Evolutionary conservation across 345 rosid genomes (phyloP), one percentile per base, ranked within the genome.

Genomic region (Bruguiera parviflora): DNA sequence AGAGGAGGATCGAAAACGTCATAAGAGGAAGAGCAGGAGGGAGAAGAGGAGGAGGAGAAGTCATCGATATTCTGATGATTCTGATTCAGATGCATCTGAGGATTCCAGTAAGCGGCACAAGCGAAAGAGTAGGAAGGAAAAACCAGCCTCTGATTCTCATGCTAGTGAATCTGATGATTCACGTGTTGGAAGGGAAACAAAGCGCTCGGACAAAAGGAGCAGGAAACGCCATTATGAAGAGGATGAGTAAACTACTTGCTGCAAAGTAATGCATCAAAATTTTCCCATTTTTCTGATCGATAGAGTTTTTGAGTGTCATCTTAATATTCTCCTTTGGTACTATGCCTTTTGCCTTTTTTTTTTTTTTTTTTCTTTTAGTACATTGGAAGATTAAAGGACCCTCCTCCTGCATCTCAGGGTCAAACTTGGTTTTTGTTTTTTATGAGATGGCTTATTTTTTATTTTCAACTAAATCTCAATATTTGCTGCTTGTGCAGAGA

Each of bases 181-280:
- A 0, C 85, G 96, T 18, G 71, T 74, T 75, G 98, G 93, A 71
- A 75, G 96, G 70, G 82, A 79, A 9, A 75, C 86, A 47, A 84
- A 79, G 59, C 82, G 87, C 49, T 73, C 89, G 49, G 82, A 66
- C 66, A 84, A 82, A 84, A 86, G 82, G 74, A 86, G 87, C 75
- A 83, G 85, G 70, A 89, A 82, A 70, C 91, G 72, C 58, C 67
- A 59, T 53, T 62, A 64, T 53, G 71, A 49, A 22, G 39, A 57
- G 49, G 71, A 70, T 8, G 71, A 62, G 47, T 75, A 56, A 61
- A 19, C 5, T 29, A 3, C 4, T 33, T 49, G 32, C 53, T 27
- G 6, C 7, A 4, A 28, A 60, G 75, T 71, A 71, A 6, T 69
- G 39, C 29, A 58, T 69, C 6, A 15, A 8, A 27, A 8, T 10